phyloP scores from a whole-genome alignment of 106 monocot species.

The Gastrodia elata region DNA sequence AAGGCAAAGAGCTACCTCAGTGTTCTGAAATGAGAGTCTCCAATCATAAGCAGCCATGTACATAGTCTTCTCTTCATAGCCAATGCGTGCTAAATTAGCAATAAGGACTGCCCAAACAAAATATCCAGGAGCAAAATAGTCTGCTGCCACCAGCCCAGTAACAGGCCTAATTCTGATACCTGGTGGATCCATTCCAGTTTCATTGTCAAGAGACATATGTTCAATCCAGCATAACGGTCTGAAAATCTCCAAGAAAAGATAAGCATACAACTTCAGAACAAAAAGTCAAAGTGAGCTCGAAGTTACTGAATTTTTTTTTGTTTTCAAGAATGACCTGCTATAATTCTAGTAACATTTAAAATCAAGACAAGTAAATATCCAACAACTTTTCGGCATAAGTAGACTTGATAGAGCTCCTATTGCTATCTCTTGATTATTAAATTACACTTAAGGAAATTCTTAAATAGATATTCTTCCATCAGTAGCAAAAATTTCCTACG shows the following conservation, averaged over 20 bases:
- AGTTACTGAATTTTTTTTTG: not conserved
- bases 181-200: slow-evolving; percentile 91
- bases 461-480: not conserved
- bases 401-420: not conserved
- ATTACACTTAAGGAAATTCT: not conserved
- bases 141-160: slow-evolving; percentile 94
- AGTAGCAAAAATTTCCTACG: not conserved
- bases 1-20: slow-evolving; percentile 49
- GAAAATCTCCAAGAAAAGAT: slow-evolving; percentile 16
- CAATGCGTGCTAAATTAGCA: slow-evolving; percentile 96
- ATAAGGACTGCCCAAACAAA: slow-evolving; percentile 99
- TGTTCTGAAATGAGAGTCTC: slow-evolving; percentile 99
- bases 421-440: not conserved
- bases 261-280: not conserved
- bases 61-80: slow-evolving; percentile 99
- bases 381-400: not conserved
- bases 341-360: not conserved
- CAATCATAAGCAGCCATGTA: slow-evolving; percentile 99
- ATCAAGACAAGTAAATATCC: not conserved
- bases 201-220: slow-evolving; percentile 98
- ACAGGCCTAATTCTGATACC: slow-evolving; percentile 87
- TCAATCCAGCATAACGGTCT: slow-evolving; percentile 99
- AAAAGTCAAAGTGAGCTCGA: not conserved
- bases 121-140: slow-evolving; percentile 97
- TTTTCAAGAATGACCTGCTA: not conserved